A percentile compares a stretch with the other conserved stretches of the same genome.
These are phyloP conservation scores for Abrus pulchellus DNA, from an alignment of 306 rosid species.

Conservation along the genomic window DNA sequence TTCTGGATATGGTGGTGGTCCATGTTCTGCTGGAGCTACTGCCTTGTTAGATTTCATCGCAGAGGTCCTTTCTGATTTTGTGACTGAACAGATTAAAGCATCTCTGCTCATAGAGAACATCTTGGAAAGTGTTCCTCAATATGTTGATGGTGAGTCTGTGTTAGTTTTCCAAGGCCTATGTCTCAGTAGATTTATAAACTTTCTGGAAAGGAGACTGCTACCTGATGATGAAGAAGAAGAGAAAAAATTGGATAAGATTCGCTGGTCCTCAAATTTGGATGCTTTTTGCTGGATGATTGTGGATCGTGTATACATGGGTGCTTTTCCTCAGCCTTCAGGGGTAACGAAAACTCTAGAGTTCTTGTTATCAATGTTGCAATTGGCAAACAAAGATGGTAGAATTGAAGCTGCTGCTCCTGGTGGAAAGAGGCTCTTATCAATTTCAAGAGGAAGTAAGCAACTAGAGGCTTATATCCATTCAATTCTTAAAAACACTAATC, in stretches of 20 bases:
- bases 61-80: conserved; percentile 95
- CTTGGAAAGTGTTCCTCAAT: conserved; percentile 85
- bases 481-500: conserved; percentile 88
- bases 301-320: conserved; percentile 98
- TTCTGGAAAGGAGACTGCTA: conserved; percentile 93
- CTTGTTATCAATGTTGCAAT: conserved; percentile 94
- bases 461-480: conserved; percentile 97
- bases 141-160: conserved; percentile 83
- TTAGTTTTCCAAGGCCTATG: conserved; percentile 97
- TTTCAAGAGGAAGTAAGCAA: conserved; percentile 91
- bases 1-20: conserved; percentile 99
- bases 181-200: conserved; percentile 91
- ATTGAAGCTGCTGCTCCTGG: conserved; percentile 92
- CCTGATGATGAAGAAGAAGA: conserved; percentile 99
- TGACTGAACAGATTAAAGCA: conserved; percentile 92
- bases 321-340: conserved; percentile 91
- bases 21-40: conserved; percentile 96
- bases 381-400: conserved; percentile 97
- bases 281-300: conserved; percentile 96
- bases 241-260: conserved; percentile 91
- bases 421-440: conserved; percentile 91
- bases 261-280: conserved; percentile 97
- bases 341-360: conserved; percentile 92
- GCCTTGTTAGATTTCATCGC: conserved; percentile 96
- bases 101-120: conserved; percentile 82